Evolutionary conservation across 352 stramenopile genomes (phyloP).

Genomic region (Pythium rishiriense): DNA sequence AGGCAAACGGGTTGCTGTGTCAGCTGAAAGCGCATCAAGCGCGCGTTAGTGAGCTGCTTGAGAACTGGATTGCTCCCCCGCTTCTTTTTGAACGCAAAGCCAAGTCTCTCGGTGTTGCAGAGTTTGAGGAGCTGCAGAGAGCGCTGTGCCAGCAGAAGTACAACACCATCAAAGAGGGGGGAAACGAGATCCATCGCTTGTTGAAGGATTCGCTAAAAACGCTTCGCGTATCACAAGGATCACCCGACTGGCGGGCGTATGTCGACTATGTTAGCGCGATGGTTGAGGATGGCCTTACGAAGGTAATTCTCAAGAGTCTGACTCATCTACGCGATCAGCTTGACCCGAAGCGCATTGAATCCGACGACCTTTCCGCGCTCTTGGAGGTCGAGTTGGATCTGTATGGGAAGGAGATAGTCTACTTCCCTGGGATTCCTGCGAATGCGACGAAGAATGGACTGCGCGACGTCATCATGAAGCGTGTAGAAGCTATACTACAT

Average conservation of each 20-base stretch:
- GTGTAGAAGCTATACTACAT: conserved; percentile 68
- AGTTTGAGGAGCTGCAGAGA: conserved; percentile 89
- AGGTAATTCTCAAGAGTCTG: conserved; percentile 75
- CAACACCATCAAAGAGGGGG: conserved; percentile 85
- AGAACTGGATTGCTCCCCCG: conserved; percentile 67
- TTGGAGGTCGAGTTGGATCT: conserved; percentile 92
- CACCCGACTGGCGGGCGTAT: conserved; percentile 92
- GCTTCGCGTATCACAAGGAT: conserved; percentile 87
- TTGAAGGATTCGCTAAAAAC: conserved; percentile 91
- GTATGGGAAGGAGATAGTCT: conserved; percentile 83
- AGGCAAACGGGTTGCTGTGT: conserved; percentile 82
- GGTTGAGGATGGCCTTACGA: conserved; percentile 81
- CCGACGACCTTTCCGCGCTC: conserved; percentile 82
- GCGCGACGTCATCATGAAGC: conserved; percentile 62
- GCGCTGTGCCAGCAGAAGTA: conserved; percentile 79
- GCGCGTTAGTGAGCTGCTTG: conserved; percentile 74
- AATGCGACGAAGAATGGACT: conserved; percentile 42
- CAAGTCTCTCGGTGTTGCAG: conserved; percentile 75
- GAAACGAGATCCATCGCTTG: conserved; percentile 84
- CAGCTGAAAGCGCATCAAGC: conserved; percentile 89
- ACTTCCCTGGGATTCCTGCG: conserved; percentile 58
- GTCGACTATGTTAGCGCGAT: conserved; percentile 92
- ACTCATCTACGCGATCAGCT: conserved; percentile 77
- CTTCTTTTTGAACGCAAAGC: conserved; percentile 87
- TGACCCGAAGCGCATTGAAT: conserved; percentile 79